Evolutionary conservation across 139 green algal genomes (phyloP).

Genomic region (Micractinium conductrix): DNA sequence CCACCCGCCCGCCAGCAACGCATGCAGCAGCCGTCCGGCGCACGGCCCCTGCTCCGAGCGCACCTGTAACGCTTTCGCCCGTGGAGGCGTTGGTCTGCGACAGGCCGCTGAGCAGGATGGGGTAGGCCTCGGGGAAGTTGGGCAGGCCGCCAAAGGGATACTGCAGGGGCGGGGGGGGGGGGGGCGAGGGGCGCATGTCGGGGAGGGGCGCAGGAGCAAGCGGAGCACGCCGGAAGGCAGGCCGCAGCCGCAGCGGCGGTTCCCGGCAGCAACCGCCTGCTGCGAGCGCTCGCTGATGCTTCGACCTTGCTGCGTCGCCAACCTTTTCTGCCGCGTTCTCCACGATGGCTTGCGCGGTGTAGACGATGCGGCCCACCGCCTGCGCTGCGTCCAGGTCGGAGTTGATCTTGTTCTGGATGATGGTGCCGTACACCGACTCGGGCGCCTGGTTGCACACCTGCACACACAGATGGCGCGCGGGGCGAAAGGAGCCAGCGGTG

Average conservation of each 20-base stretch:
- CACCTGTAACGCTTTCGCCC: slow-evolving; percentile 21
- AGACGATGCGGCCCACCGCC: slow-evolving; percentile 37
- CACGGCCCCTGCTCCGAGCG: background rate
- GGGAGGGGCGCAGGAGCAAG: background rate
- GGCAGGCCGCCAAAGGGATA: slow-evolving; percentile 46
- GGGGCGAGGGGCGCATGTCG: background rate
- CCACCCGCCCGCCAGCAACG: background rate
- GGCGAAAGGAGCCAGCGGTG: too few relatives aligned
- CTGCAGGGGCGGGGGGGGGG: background rate
- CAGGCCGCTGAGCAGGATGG: slow-evolving; percentile 39
- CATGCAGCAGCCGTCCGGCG: background rate
- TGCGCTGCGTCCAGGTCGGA: slow-evolving; percentile 7
- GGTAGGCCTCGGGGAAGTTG: slow-evolving; percentile 46
- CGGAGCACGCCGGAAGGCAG: background rate
- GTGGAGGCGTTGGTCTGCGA: slow-evolving; percentile 25
- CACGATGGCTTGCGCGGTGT: slow-evolving; percentile 39
- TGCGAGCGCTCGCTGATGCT: too few relatives aligned
- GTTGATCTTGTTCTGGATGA: slow-evolving; percentile 27
- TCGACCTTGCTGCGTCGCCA: background rate
- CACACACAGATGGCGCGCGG: background rate
- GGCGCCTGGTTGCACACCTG: slow-evolving; percentile 32
- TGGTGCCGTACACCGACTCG: slow-evolving; percentile 27
- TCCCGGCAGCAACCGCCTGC: background rate
- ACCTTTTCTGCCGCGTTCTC: slow-evolving; percentile 24
- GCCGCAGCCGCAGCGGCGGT: background rate